Evolutionary conservation across 495 filamentous ascomycete genomes (phyloP), one percentile per base, ranked within the genome.

Genomic region (Penicillium dipodomyicola): DNA sequence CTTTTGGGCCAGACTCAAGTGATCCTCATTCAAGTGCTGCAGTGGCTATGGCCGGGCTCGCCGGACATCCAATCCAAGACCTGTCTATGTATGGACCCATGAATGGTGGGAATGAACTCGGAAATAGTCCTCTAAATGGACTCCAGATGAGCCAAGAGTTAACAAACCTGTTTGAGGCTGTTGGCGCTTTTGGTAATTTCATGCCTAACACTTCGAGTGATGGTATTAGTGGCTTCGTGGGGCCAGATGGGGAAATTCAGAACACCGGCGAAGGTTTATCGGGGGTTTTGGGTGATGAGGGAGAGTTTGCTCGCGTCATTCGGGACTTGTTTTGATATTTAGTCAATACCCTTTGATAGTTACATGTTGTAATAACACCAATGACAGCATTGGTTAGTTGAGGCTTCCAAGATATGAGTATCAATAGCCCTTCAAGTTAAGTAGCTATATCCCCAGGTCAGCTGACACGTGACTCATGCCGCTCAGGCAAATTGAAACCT

Each of bases 1-100:
- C 70, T 2, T 73, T 71, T 44, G 67, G 71, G 8, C 54, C 72
- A 0, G 70, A 77, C 37, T 63, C 69, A 12, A 72, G 67, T 33
- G 84, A 88, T 60, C 77, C 84, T 20, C 85, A 88, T 63, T 86
- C 83, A 5, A 80, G 72, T 10, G 87, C 87, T 20, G 87, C 87
- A 3, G 80, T 89, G 8, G 85, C 85, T 4, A 89, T 90, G 87
- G 86, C 86, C 15, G 86, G 86, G 9, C 73, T 90, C 6, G 87
- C 87, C 5, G 87, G 87, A 9, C 87, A 90, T 62, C 79, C 79
- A 19, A 82, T 89, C 25, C 80, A 84, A 47, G 80, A 84, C 42
- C 60, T 86, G 54, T 77, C 82, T 0, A 67, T 80, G 32, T 86
- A 82, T 61, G 79, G 79, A 14, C 60, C 74, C 1, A 60, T 77